Evolutionary conservation across 441 rosid species (phyloP), one percentile per base, ranked within the genome.

Genomic region (Populus hybrid): DNA sequence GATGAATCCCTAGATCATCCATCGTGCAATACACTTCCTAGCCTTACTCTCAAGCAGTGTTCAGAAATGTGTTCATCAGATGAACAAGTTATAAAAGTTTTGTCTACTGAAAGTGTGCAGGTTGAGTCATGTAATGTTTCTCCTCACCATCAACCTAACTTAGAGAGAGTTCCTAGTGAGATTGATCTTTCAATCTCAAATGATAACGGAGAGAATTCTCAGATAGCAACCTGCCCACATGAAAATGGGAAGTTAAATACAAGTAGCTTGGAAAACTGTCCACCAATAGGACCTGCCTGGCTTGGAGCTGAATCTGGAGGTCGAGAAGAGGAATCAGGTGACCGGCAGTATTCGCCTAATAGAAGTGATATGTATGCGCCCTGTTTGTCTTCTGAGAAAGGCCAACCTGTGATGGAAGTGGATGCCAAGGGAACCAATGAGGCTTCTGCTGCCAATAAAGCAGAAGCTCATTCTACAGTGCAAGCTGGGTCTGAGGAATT

Each of bases 251-350:
- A 75, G 28, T 67, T 64, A 72, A 81, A 73, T 69, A 36, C 32
- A 70, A 66, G 26, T 32, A 10, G 38, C 54, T 12, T 38, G 65
- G 80, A 75, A 7, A 76, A 40, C 59, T 76, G 76, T 74, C 77
- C 32, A 35, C 77, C 34, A 3, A 23, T 36, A 21, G 63, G 30
- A 63, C 67, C 77, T 36, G 30, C 68, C 68, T 38, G 38, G 7
- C 73, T 3, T 40, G 57, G 10, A 73, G 77, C 67, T 67, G 81
- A 78, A 74, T 78, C 81, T 76, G 77, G 26, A 40, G 46, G 76
- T 66, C 66, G 10, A 73, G 67, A 38, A 34, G 83, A 74, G 73
- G 68, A 82, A 54, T 61, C 67, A 67, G 67, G 59, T 70, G 32
- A 40, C 21, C 61, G 26, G 71, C 36, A 72, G 16, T 26, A 46